Conservation (phyloP, 164 flowering plant genomes). For the Umbellularia californica region DNA sequence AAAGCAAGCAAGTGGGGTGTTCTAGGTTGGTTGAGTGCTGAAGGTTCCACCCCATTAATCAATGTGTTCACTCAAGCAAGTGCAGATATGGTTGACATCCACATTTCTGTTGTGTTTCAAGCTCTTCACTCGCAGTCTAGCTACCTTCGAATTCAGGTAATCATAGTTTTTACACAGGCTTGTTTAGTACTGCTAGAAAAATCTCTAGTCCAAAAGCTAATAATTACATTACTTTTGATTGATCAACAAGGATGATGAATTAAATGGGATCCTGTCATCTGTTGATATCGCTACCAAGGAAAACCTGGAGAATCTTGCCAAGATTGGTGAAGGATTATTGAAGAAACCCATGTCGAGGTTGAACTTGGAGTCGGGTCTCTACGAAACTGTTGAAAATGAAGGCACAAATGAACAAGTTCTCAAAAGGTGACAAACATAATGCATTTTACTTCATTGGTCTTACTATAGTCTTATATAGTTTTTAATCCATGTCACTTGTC, state of each 20-base stretch:
- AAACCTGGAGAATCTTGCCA: conserved; percentile 19
- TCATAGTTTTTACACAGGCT: not conserved
- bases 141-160: conserved; percentile 34
- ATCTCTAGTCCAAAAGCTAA: not conserved
- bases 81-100: conserved; percentile 33
- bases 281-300: conserved; percentile 15
- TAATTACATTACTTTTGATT: not conserved
- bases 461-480: not conserved
- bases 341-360: conserved; percentile 16
- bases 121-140: conserved; percentile 22
- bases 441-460: not conserved
- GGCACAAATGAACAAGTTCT: conserved; percentile 23
- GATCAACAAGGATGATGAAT: conserved; percentile 12
- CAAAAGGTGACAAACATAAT: conserved; percentile 9
- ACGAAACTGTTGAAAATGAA: conserved; percentile 8
- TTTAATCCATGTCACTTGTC: not conserved
- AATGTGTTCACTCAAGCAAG: conserved; percentile 30
- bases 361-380: conserved; percentile 21
- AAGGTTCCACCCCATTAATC: conserved; percentile 26
- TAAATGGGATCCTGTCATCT: conserved; percentile 5
- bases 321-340: conserved; percentile 16
- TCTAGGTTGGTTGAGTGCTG: conserved; percentile 22
- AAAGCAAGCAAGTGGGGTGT: conserved; percentile 34
- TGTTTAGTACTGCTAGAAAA: not conserved
- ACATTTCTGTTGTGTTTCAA: conserved; percentile 21